Percentiles rank a stretch among this genome's conserved stretches.
These are phyloP conservation scores for Lepidium aucheri DNA, from an alignment of 345 rosid genomes.

Conservation along the genomic window DNA sequence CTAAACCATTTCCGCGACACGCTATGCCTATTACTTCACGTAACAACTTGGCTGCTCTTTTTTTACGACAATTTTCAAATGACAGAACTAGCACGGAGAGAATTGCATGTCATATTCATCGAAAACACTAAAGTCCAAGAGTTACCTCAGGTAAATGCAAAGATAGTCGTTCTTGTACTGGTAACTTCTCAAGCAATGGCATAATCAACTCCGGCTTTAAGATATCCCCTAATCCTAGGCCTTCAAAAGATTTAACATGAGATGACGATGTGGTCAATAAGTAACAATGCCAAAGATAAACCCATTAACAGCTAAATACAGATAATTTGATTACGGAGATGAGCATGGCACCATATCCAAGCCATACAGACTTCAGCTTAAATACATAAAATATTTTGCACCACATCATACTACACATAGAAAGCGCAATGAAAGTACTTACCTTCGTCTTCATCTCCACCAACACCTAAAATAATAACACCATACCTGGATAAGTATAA, in stretches of 20 bases:
- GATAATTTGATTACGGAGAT: background rate
- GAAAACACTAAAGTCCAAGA: background rate
- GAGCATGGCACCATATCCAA: background rate
- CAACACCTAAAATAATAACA: conserved; percentile 39
- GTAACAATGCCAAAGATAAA: background rate
- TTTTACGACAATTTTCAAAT: conserved; percentile 6
- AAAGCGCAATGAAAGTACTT: background rate
- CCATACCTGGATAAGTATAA: conserved; percentile 17
- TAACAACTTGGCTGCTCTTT: background rate
- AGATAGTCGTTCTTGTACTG: conserved; percentile 54
- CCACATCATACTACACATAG: background rate
- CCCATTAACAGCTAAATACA: background rate
- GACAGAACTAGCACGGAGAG: background rate
- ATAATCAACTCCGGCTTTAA: conserved; percentile 82
- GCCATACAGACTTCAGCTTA: background rate
- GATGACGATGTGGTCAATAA: background rate
- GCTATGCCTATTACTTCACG: background rate
- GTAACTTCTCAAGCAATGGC: conserved; percentile 76
- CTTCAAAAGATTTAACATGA: conserved; percentile 30
- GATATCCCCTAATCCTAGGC: conserved; percentile 74
- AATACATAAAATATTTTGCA: background rate
- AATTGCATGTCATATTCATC: background rate
- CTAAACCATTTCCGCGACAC: background rate
- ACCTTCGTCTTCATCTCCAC: conserved; percentile 83
- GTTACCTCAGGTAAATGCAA: conserved; percentile 85